These are phyloP conservation scores for Selaginella moellendorffii DNA, from an alignment of 75 land plant species.

Conservation along the genomic window DNA sequence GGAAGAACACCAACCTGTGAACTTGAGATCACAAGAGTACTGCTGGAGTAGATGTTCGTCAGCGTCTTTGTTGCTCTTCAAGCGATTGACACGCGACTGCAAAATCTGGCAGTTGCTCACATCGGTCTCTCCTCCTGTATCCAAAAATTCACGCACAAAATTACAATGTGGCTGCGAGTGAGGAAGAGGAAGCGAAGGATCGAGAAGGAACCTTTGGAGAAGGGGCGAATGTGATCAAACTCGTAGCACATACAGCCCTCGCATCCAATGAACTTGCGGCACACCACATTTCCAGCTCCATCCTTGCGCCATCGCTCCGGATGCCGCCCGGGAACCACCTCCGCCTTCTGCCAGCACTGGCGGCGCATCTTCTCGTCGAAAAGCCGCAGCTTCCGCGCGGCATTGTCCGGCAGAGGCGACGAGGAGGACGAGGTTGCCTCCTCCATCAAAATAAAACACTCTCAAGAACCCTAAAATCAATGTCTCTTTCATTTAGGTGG, in stretches of 20 bases:
- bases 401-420: too few relatives aligned
- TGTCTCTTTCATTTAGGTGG: too few relatives aligned
- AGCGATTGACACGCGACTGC: slow-evolving; percentile 88
- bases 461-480: not conserved
- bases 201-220: slow-evolving; percentile 58
- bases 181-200: too few relatives aligned
- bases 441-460: not conserved
- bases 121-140: slow-evolving; percentile 71
- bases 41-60: slow-evolving; percentile 36
- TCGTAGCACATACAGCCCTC: slow-evolving; percentile 89
- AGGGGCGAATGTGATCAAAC: slow-evolving; percentile 86
- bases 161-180: too few relatives aligned
- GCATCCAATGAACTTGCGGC: slow-evolving; percentile 73
- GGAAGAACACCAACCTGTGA: slow-evolving; percentile 45
- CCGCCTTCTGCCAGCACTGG: slow-evolving; percentile 75
- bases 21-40: slow-evolving; percentile 77
- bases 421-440: too few relatives aligned
- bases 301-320: slow-evolving; percentile 93
- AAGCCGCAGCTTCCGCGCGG: slow-evolving; percentile 29
- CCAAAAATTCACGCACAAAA: too few relatives aligned
- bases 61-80: slow-evolving; percentile 42
- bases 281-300: slow-evolving; percentile 73
- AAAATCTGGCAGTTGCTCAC: slow-evolving; percentile 86
- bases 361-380: slow-evolving; percentile 56
- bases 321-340: slow-evolving; percentile 72